Evolutionary conservation across 2,329 filamentous ascomycete species (phyloP).

Genomic region (Monosporascus sp.): DNA sequence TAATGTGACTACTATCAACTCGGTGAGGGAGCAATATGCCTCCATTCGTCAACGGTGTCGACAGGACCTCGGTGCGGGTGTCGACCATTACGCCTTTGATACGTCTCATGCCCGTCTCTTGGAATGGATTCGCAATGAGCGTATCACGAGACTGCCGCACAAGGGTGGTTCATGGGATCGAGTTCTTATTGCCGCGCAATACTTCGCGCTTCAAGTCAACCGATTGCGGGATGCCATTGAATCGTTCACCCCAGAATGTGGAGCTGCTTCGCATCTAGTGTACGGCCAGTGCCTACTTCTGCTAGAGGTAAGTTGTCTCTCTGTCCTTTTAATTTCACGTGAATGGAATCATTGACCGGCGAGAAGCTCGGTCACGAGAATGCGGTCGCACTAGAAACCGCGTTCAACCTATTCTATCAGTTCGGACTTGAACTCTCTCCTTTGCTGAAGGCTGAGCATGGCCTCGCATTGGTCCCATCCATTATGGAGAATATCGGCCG

Average conservation of each 20-base stretch:
- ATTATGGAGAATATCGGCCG: not conserved
- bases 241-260: not conserved
- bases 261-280: not conserved
- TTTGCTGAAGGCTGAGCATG: not conserved
- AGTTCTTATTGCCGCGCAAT: not conserved
- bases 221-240: not conserved
- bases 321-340: not conserved
- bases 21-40: not conserved
- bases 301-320: not conserved
- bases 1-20: not conserved
- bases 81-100: not conserved
- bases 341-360: not conserved
- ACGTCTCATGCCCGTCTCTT: not conserved
- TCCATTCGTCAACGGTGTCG: not conserved
- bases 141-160: not conserved
- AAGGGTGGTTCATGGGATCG: not conserved
- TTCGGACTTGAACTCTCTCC: not conserved
- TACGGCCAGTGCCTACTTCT: not conserved
- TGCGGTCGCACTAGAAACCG: not conserved
- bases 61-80: not conserved
- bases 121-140: not conserved
- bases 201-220: not conserved
- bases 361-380: not conserved
- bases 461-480: not conserved
- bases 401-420: not conserved